Evolutionary conservation across 352 stramenopile genomes (phyloP).

Genomic region (Phytophthora quininea): DNA sequence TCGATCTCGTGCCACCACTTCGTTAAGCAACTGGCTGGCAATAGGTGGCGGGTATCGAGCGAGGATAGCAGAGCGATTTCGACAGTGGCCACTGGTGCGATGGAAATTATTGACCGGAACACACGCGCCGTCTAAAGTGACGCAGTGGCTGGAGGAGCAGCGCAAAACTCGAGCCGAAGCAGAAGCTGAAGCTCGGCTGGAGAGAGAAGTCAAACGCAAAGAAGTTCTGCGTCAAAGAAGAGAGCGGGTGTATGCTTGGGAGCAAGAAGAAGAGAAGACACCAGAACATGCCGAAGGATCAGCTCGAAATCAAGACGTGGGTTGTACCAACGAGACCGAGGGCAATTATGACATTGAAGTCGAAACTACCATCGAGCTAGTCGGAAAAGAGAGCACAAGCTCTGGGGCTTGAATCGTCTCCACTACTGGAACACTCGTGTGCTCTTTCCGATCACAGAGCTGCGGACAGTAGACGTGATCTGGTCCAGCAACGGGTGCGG

Average conservation of each 20-base stretch:
- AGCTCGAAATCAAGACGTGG: conserved; percentile 4
- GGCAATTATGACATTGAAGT: too few relatives aligned
- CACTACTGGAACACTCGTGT: conserved; percentile 57
- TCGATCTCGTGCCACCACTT: conserved; percentile 17
- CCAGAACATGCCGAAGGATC: conserved; percentile 9
- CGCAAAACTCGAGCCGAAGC: conserved; percentile 13
- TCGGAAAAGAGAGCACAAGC: background rate
- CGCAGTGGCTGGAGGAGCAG: conserved; percentile 32
- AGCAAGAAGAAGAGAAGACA: conserved; percentile 20
- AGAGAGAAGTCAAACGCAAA: conserved; percentile 36
- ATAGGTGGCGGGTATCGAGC: conserved; percentile 40
- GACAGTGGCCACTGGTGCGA: conserved; percentile 55
- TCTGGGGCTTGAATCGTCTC: conserved; percentile 12
- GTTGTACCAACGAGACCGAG: conserved; percentile 12
- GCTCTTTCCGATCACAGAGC: conserved; percentile 59
- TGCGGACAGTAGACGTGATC: conserved; percentile 52
- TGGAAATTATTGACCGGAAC: conserved; percentile 65
- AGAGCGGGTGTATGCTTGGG: conserved; percentile 42
- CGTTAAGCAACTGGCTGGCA: conserved; percentile 53
- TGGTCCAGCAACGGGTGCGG: conserved; percentile 48
- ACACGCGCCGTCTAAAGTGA: conserved; percentile 39
- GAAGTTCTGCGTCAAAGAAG: conserved; percentile 33
- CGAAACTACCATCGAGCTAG: too few relatives aligned
- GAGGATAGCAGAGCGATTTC: conserved; percentile 50
- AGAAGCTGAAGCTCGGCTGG: conserved; percentile 25